Base-by-base conservation (phyloP, 1,139 yeast genomes). In the Arxiozyma slooffiae region DNA sequence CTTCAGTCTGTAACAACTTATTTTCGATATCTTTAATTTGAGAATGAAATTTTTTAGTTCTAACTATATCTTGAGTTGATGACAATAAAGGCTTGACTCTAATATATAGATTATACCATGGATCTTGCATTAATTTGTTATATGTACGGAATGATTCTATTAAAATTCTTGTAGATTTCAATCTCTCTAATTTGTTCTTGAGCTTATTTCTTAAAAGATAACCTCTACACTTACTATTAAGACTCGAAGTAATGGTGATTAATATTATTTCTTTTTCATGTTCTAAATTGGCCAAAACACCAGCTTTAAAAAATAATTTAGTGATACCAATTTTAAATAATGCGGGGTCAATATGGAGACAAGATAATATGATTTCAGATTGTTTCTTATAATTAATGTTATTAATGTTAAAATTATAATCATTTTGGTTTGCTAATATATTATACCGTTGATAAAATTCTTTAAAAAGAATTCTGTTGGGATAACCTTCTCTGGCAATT, bases 401-500 rank as follows among this genome's bases (percentile, higher is more conserved):
- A 38, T 49, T 48, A 3, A 47, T 37, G 6, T 34, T 44, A 16
- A 42, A 46, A 17, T 47, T 67, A 70, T 79, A 70, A 64, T 73
- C 56, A 56, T 58, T 58, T 59, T 73, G 60, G n/a, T 46, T 23
- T 17, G 52, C 41, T 40, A 94, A 71, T 23, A 90, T 78, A 36
- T 79, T 78, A 64, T 94, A 94, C 50, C 96, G 75, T 49, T 72
- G 76, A 52, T 78, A 79, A 68, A 94, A 92, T 50, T 88, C 95
- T 44, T 81, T 78, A 67, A 90, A 92, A 46, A 83, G 79, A 65
- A 92, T 79, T 57, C 97, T 78, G 67, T 94, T 94, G 1, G 99
- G 98, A 65, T 85, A 94, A 3, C 99, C 99, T 17, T 96, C 90
- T 57, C 99, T 77, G 0, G 97, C 96, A 55, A 94, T 92, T 68